phyloP scores from a whole-genome alignment of 2,329 filamentous ascomycete species.

The Coniosporium tulheliwenetii region DNA sequence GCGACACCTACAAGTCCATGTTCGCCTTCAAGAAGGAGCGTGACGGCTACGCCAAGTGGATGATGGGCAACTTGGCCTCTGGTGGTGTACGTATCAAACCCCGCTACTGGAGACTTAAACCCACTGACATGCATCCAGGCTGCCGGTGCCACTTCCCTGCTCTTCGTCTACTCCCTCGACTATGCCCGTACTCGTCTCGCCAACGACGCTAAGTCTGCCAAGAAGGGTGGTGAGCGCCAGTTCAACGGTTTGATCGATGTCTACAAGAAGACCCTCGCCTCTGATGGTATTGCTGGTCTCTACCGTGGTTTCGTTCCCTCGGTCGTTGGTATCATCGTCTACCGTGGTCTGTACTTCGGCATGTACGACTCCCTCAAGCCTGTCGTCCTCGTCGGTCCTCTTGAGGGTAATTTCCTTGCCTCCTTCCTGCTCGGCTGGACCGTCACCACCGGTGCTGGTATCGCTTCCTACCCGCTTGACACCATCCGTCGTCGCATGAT shows the following conservation, averaged over 20 bases:
- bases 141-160: conserved; percentile 97
- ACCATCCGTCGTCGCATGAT: conserved; percentile 99
- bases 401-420: conserved; percentile 98
- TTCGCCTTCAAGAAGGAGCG: conserved; percentile 99
- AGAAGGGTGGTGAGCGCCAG: conserved; percentile 93
- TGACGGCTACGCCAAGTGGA: conserved; percentile 98
- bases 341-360: conserved; percentile 99
- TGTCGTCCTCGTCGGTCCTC: conserved; percentile 76
- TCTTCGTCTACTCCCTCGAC: conserved; percentile 99
- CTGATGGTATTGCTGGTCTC: conserved; percentile 97
- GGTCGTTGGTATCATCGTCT: conserved; percentile 97
- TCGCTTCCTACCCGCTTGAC: conserved; percentile 99
- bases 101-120: not conserved
- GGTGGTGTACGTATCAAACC: conserved; percentile 67
- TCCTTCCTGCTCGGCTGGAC: conserved; percentile 97
- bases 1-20: conserved; percentile 99
- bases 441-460: conserved; percentile 99
- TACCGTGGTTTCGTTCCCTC: conserved; percentile 99
- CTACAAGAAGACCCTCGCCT: conserved; percentile 99
- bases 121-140: conserved; percentile 35
- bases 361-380: conserved; percentile 99
- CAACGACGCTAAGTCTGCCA: conserved; percentile 99
- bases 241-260: conserved; percentile 99
- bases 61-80: conserved; percentile 98
- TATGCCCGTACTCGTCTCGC: conserved; percentile 99